Evolutionary conservation across 768 basidiomycete species (phyloP).

Genomic region (Pisolithus albus): DNA sequence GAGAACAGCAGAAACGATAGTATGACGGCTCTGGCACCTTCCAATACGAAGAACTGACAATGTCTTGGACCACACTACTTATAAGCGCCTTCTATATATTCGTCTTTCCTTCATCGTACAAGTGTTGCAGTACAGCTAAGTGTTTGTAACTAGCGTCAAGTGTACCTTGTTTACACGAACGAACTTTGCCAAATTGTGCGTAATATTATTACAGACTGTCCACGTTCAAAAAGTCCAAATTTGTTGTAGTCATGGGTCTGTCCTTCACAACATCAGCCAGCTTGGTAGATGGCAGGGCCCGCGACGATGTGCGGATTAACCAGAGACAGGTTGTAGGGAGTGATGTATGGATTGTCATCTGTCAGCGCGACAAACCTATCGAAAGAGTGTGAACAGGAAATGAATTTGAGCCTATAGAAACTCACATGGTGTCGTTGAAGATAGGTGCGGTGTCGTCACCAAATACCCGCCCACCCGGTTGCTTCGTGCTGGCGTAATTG

Average conservation of each 20-base stretch:
- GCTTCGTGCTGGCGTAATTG: slow-evolving; percentile 39
- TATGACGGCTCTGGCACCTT: not conserved
- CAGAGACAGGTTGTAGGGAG: slow-evolving; percentile 50
- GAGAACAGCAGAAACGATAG: slow-evolving; percentile 30
- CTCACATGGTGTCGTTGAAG: slow-evolving; percentile 43
- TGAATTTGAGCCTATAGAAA: not conserved
- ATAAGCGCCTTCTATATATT: too few species aligned
- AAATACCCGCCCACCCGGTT: slow-evolving; percentile 46
- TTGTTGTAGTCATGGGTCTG: too few species aligned
- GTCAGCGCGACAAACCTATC: slow-evolving; percentile 44
- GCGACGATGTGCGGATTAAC: slow-evolving; percentile 51
- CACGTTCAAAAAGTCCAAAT: not conserved
- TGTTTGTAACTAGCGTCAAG: not conserved
- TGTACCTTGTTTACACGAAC: too few species aligned
- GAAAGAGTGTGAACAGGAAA: not conserved
- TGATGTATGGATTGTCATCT: slow-evolving; percentile 43
- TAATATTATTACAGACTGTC: too few species aligned
- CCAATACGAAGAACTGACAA: not conserved
- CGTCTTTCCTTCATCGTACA: not conserved
- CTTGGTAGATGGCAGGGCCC: slow-evolving; percentile 45
- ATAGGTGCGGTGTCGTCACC: slow-evolving; percentile 32
- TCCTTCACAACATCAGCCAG: slow-evolving; percentile 28
- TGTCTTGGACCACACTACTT: not conserved
- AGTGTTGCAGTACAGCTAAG: too few species aligned
- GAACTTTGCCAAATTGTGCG: too few species aligned